These are phyloP conservation scores for Elsinoe perseae DNA, from an alignment of 2,329 filamentous ascomycete species.

Conservation along the genomic window DNA sequence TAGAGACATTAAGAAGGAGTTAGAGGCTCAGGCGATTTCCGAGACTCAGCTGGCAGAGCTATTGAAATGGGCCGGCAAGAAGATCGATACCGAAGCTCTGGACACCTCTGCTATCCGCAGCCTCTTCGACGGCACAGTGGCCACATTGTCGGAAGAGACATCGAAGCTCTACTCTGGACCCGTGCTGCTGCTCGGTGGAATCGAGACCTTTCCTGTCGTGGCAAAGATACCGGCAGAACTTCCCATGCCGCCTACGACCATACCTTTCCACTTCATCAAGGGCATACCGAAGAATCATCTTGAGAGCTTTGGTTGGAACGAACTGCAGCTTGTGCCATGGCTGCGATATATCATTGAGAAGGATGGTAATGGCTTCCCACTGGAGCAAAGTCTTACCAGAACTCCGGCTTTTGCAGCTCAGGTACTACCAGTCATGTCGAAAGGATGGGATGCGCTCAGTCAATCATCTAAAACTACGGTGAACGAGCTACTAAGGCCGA, in stretches of 20 bases:
- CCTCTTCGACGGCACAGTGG: constrained; percentile 74
- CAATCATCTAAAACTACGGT: constrained; percentile 58
- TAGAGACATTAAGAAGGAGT: constrained; percentile 72
- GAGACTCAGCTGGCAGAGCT: constrained; percentile 74
- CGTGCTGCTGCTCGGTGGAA: constrained; percentile 68
- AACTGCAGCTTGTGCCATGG: constrained; percentile 81
- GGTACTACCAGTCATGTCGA: constrained; percentile 73
- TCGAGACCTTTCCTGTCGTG: constrained; percentile 67
- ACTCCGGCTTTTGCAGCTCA: constrained; percentile 67
- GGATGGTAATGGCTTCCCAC: constrained; percentile 50
- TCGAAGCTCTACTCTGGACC: constrained; percentile 52
- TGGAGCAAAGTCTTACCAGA: constrained; percentile 62
- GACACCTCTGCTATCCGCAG: constrained; percentile 59
- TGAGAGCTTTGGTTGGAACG: constrained; percentile 75
- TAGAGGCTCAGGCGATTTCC: constrained; percentile 73
- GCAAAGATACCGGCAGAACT: constrained; percentile 72
- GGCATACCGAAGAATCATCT: constrained; percentile 59
- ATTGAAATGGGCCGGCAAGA: constrained; percentile 72
- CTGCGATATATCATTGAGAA: constrained; percentile 69
- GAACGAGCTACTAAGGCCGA: constrained; percentile 54
- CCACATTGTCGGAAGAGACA: constrained; percentile 49
- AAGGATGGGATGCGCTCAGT: constrained; percentile 78
- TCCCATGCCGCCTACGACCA: constrained; percentile 71
- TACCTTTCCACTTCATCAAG: constrained; percentile 77
- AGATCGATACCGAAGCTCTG: constrained; percentile 63